phyloP scores from a whole-genome alignment of 177 flowering plant species.

The Vitis hybrid region DNA sequence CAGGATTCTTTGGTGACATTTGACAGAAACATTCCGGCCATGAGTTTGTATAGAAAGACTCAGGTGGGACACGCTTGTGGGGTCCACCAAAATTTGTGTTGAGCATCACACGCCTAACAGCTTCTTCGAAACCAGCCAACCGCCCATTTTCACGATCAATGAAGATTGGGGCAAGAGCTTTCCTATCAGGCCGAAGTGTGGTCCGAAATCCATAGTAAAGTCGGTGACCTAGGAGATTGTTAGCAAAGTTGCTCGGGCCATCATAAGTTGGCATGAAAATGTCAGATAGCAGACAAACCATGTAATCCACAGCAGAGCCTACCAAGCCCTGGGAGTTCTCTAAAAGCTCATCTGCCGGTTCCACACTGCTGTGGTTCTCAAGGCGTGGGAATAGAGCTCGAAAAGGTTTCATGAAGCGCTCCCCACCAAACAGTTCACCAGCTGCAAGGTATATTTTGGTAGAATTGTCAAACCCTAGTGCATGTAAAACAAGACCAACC shows the following conservation, averaged over 20 bases:
- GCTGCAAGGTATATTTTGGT: constrained; percentile 94
- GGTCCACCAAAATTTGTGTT: constrained; percentile 82
- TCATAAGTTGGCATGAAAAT: constrained; percentile 98
- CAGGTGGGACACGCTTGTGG: constrained; percentile 76
- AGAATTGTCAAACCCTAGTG: constrained; percentile 89
- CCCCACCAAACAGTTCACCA: constrained; percentile 94
- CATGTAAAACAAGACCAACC: constrained; percentile 86
- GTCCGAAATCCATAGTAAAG: constrained; percentile 95
- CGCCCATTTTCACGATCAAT: constrained; percentile 71
- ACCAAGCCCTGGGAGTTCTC: constrained; percentile 64
- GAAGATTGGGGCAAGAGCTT: constrained; percentile 84
- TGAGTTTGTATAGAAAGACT: constrained; percentile 91
- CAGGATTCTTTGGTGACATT: constrained; percentile 54
- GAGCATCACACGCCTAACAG: constrained; percentile 70
- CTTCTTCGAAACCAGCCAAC: constrained; percentile 71
- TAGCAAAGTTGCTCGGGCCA: constrained; percentile 99
- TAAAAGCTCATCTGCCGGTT: constrained; percentile 58
- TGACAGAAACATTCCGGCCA: constrained; percentile 99
- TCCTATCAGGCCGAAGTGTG: constrained; percentile 78
- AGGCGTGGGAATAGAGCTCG: constrained; percentile 79
- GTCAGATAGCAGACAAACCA: constrained; percentile 96
- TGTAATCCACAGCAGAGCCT: constrained; percentile 98
- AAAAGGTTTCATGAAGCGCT: constrained; percentile 90
- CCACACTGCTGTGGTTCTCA: constrained; percentile 78
- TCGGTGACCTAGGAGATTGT: constrained; percentile 95